Conservation (phyloP, 768 basidiomycete species). For the Lactifluus pinguis region DNA sequence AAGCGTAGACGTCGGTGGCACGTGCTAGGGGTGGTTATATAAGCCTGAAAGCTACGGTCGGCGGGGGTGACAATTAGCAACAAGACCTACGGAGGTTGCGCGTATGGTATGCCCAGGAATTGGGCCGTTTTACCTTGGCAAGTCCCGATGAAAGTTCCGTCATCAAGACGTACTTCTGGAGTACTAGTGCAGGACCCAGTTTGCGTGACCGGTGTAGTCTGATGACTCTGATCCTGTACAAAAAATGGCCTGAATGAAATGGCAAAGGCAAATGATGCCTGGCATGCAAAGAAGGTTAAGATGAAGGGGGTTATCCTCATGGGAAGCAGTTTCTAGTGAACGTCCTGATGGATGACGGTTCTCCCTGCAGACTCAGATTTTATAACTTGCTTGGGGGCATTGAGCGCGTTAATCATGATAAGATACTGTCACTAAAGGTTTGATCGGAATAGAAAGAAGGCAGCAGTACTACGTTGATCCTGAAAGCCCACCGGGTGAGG, state of each 20-base stretch:
- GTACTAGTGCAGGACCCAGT: background rate
- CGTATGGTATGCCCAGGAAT: constrained; percentile 27
- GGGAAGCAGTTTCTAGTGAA: background rate
- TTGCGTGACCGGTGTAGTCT: too few species aligned
- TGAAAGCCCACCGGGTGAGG: too few species aligned
- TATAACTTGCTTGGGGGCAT: background rate
- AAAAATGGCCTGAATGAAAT: background rate
- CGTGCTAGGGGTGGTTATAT: background rate
- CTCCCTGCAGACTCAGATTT: background rate
- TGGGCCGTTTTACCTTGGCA: constrained; percentile 7
- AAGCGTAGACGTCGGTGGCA: constrained; percentile 17
- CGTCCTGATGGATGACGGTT: too few species aligned
- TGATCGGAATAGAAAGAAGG: too few species aligned
- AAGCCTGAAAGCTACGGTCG: too few species aligned
- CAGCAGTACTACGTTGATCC: too few species aligned
- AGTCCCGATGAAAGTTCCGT: constrained; percentile 21
- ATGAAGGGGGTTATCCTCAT: background rate
- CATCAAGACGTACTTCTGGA: constrained; percentile 20
- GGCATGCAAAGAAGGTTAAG: background rate
- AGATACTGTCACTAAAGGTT: too few species aligned
- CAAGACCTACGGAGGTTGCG: constrained; percentile 23
- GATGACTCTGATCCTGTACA: background rate
- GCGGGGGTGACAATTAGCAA: too few species aligned
- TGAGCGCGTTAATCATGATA: too few species aligned
- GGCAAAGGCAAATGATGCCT: background rate